Conservation (phyloP, 2,329 filamentous ascomycete species). For the Pseudogymnoascus pannorum region DNA sequence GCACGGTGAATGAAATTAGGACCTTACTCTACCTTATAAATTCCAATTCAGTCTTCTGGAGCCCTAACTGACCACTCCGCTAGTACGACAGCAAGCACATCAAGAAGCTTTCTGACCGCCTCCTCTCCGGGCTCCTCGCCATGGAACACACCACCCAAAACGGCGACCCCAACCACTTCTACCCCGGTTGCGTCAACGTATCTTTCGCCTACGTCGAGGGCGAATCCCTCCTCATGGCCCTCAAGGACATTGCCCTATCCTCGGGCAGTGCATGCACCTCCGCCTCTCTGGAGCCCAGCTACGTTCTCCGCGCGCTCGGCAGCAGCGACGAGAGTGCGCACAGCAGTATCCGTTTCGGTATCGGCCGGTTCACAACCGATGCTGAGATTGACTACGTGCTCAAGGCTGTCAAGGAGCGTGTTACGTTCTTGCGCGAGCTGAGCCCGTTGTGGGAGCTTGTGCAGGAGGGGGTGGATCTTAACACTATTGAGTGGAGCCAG, state of each 20-base stretch:
- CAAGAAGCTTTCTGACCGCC: conserved; percentile 70
- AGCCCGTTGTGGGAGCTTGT: conserved; percentile 97
- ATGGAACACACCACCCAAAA: conserved; percentile 93
- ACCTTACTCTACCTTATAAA: neutral
- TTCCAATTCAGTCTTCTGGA: neutral
- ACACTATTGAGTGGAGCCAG: conserved; percentile 97
- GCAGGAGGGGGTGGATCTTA: conserved; percentile 89
- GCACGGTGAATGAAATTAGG: conserved; percentile 57
- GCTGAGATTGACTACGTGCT: conserved; percentile 95
- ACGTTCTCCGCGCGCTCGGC: conserved; percentile 87
- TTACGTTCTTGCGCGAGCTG: conserved; percentile 86
- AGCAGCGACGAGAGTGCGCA: conserved; percentile 97
- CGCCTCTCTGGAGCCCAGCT: conserved; percentile 91
- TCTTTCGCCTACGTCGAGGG: conserved; percentile 98
- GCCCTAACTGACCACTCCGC: conserved; percentile 27
- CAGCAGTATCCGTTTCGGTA: conserved; percentile 95
- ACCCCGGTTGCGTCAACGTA: conserved; percentile 95
- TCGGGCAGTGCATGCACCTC: conserved; percentile 97
- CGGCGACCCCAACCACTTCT: conserved; percentile 74
- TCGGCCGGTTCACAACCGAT: conserved; percentile 93
- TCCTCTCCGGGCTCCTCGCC: conserved; percentile 72
- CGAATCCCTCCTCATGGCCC: conserved; percentile 93
- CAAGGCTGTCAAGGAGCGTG: conserved; percentile 84
- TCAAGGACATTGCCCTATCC: conserved; percentile 95
- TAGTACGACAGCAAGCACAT: conserved; percentile 92